Base-by-base conservation (phyloP, 768 basidiomycete species). In the Pleurotus sapidus region DNA sequence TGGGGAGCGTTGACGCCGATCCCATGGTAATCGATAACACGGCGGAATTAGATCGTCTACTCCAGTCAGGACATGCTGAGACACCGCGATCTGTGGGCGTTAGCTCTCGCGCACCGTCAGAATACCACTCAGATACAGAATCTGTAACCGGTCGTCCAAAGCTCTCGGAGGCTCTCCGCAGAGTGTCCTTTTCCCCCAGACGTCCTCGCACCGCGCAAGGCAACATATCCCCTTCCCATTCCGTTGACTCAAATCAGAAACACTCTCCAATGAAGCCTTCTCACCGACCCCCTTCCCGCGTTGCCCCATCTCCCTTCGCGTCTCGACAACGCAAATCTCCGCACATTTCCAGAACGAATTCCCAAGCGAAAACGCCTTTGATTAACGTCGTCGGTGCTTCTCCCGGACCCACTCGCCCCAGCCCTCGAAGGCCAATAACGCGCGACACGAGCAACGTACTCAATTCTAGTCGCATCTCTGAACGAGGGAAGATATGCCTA, bases 101-200 rank as follows among this genome's bases (percentile, higher is more conserved):
- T 11, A 75, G 74, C 24, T 84, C 82, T 4, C 78, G 79, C 37
- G 73, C 67, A 64, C 74, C 76, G 30, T 75, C 80, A 6, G 80
- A 84, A 5, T 80, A 81, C 9, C 68, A 70, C 40, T 83, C 82
- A 14, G 82, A 81, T 30, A 79, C 79, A 4, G 81, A 81, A n/a
- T 74, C 75, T 18, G 74, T 75, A 12, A 69, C 73, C 3, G 66
- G 81, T 5, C 81, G 86, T 47, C 87, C 86, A 3, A 87, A 81
- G 64, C 74, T 93, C 27, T 77, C 87, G 1, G 90, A 92, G 63
- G 84, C 88, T 3, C 75, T 93, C 7, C 82, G 83, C 34, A 82
- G 83, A 43, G 81, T 88, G 39, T 81, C 83, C 0, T 89, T 92
- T 70, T 91, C 89, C 12, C 90, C 90, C 1, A 85, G 87, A 65